Evolutionary conservation across 805 yeast genomes (phyloP).

Genomic region (Scheffersomyces ergatensis): DNA sequence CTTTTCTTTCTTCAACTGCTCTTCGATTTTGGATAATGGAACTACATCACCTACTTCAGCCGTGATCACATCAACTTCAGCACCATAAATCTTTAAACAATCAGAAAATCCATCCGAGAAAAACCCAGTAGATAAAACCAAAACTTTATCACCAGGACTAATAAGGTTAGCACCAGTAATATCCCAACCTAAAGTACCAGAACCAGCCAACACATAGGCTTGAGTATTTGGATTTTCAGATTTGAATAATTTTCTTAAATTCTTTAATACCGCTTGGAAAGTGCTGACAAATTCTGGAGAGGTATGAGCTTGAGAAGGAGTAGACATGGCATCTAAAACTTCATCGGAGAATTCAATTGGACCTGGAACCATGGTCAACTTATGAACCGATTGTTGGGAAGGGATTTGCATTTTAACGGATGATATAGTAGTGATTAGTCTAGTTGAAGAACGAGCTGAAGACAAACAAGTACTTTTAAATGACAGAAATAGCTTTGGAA

Average conservation of each 20-base stretch:
- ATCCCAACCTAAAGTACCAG: conserved; percentile 97
- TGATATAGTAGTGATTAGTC: background rate
- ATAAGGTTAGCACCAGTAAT: conserved; percentile 76
- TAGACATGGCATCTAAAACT: conserved; percentile 76
- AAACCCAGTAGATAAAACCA: conserved; percentile 87
- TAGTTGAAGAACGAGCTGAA: background rate
- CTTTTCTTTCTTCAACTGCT: conserved; percentile 46
- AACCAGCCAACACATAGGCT: conserved; percentile 80
- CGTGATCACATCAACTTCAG: conserved; percentile 66
- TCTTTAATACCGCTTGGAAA: conserved; percentile 65
- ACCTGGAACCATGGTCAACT: conserved; percentile 71
- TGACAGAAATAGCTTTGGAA: too few species aligned
- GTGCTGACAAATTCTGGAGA: conserved; percentile 76
- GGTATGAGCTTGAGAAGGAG: conserved; percentile 87
- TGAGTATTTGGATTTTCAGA: conserved; percentile 64
- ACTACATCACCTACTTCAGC: conserved; percentile 76
- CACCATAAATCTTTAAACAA: conserved; percentile 68
- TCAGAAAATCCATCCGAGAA: conserved; percentile 64
- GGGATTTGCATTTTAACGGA: background rate
- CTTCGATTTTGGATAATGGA: conserved; percentile 52
- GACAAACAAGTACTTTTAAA: too few species aligned
- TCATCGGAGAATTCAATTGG: conserved; percentile 81
- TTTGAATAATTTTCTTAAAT: conserved; percentile 72
- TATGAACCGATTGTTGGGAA: conserved; percentile 37
- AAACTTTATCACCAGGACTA: conserved; percentile 60